Evolutionary conservation across 1,284 basidiomycete genomes (phyloP).

Genomic region (Ceratobasidium sp.): DNA sequence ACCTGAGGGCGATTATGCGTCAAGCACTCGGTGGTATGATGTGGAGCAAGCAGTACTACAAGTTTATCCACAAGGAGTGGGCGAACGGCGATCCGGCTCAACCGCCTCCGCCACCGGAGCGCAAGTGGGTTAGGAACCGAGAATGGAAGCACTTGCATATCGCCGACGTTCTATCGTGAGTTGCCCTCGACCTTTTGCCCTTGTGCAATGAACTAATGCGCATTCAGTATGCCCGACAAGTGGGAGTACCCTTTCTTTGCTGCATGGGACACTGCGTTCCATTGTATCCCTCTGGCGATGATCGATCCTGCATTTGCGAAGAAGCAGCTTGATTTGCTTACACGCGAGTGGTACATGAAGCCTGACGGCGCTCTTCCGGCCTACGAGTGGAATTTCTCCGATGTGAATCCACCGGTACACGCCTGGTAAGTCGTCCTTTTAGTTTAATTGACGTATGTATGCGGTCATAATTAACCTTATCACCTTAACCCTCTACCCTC

Average conservation of each 20-base stretch:
- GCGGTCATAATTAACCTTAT: conserved; percentile 6
- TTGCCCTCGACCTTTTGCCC: conserved; percentile 6
- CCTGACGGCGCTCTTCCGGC: conserved; percentile 98
- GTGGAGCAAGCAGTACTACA: conserved; percentile 98
- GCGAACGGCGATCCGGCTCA: conserved; percentile 94
- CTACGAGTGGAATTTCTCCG: conserved; percentile 99
- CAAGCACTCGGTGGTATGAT: conserved; percentile 99
- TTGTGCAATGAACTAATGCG: conserved; percentile 21
- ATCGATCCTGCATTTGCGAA: conserved; percentile 96
- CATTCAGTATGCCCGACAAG: conserved; percentile 91
- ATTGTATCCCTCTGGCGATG: conserved; percentile 95
- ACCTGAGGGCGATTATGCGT: conserved; percentile 94
- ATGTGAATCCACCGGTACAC: conserved; percentile 97
- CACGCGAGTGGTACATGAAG: conserved; percentile 99
- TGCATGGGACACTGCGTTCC: conserved; percentile 94
- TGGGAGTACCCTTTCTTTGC: conserved; percentile 96
- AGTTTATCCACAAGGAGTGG: conserved; percentile 97
- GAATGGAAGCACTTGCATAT: conserved; percentile 57
- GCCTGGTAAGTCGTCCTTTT: conserved; percentile 71
- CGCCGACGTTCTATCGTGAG: not conserved
- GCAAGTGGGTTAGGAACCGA: conserved; percentile 86
- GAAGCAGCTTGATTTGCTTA: conserved; percentile 95
- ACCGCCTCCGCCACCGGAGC: conserved; percentile 90
- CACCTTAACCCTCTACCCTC: conserved; percentile 8
- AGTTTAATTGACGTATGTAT: not conserved